Base-by-base conservation (phyloP, 2,329 filamentous ascomycete species). In the Paramyrothecium roridum region DNA sequence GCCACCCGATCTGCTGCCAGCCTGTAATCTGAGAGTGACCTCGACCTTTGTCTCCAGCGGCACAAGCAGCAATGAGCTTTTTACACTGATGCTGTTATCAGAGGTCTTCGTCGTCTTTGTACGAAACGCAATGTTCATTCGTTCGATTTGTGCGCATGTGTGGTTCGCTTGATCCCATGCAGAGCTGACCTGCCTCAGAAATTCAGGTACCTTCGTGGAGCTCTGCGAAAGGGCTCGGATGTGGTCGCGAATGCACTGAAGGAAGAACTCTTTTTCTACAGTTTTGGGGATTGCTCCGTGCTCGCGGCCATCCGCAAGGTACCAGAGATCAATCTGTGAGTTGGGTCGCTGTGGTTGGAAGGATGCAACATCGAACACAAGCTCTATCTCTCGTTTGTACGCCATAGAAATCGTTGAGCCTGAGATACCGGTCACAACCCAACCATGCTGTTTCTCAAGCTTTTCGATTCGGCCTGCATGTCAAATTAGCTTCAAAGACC, bases 201-300 rank as follows among this genome's bases (percentile, higher is more conserved):
- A 75, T 34, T 78, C 74, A 17, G 78, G 76, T 26, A 88, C 74
- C 52, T 76, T 76, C 0, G 82, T 87, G 50, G 78, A 73, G 54
- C 77, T 75, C 67, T 88, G 87, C 13, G 79, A 74, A 46, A 91
- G 70, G 1, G 77, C 81, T 50, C 87, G 84, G 46, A 90, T 74
- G 55, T 87, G 81, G 55, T 89, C 86, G 47, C 86, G 82, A 56
- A 93, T 85, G 63, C 85, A 83, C 64, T 89, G 83, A 8, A 93
- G 73, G 67, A 92, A 90, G 73, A 93, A 93, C 40, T 89, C 86
- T 61, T 85, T 87, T 65, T 89, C 88, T 1, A 81, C 79, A 1
- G 85, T 86, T 52, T 84, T 70, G 0, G 83, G 81, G 33, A 77
- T 67, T 11, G 83, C 74, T 26, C 82, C 76, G n/a, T 74, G 71